Percentiles rank a stretch among this genome's conserved stretches.
These are phyloP conservation scores for Fomitopsis schrenkii DNA, from an alignment of 1,284 basidiomycete species.

Conservation along the genomic window DNA sequence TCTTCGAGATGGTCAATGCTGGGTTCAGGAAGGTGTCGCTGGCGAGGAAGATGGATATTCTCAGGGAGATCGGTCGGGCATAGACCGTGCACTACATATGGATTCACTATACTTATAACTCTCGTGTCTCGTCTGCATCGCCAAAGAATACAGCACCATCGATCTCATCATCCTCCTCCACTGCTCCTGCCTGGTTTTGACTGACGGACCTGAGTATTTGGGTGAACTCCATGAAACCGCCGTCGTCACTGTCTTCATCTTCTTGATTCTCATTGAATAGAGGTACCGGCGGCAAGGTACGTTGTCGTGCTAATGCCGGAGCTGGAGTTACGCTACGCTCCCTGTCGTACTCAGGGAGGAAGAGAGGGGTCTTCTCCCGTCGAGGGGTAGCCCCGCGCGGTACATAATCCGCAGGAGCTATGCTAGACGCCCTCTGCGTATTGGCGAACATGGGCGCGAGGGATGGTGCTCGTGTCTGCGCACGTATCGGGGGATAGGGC, in stretches of 20 bases:
- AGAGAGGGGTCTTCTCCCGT: constrained; percentile 54
- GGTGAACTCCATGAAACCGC: constrained; percentile 69
- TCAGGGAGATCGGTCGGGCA: constrained; percentile 71
- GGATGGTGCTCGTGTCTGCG: constrained; percentile 34
- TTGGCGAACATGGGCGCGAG: constrained; percentile 22
- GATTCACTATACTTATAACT: constrained; percentile 36
- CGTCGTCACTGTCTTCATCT: constrained; percentile 37
- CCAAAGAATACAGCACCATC: constrained; percentile 72
- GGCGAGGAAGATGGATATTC: constrained; percentile 59
- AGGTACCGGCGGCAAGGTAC: constrained; percentile 37
- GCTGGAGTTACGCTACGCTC: constrained; percentile 36
- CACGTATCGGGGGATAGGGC: constrained; percentile 60
- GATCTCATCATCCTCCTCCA: constrained; percentile 73
- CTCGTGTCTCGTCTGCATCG: constrained; percentile 71
- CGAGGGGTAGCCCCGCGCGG: constrained; percentile 18
- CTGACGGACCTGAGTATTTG: constrained; percentile 62
- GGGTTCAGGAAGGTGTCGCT: constrained; percentile 70
- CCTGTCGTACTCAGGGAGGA: constrained; percentile 56
- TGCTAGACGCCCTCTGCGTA: constrained; percentile 29
- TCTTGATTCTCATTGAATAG: constrained; percentile 37
- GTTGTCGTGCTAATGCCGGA: constrained; percentile 22
- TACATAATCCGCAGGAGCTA: constrained; percentile 30
- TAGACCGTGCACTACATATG: constrained; percentile 22
- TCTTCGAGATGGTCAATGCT: constrained; percentile 73
- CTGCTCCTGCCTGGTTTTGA: constrained; percentile 45